These are phyloP conservation scores for Basipetospora chlamydospora DNA, from an alignment of 2,329 filamentous ascomycete genomes.

Conservation along the genomic window DNA sequence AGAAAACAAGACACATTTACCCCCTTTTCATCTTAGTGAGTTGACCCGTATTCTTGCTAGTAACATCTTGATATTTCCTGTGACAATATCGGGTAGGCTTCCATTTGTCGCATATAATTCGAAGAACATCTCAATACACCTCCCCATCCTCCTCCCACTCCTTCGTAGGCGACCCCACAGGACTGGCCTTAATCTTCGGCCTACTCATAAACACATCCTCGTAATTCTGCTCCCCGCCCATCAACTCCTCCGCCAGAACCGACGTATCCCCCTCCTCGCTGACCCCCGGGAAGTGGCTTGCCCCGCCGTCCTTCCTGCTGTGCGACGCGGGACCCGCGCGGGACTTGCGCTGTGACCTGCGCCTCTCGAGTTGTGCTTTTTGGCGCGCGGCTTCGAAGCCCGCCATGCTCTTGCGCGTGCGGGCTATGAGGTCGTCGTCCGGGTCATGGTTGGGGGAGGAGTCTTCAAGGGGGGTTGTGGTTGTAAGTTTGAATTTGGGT, in stretches of 20 bases:
- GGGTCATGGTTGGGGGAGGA: conserved; percentile 11
- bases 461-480: conserved; percentile 7
- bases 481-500: conserved; percentile 10
- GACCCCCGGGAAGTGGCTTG: conserved; percentile 13
- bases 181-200: conserved; percentile 67
- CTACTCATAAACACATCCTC: conserved; percentile 74
- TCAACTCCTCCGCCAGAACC: conserved; percentile 52
- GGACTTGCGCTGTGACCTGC: conserved; percentile 33
- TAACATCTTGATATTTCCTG: no score
- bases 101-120: no score
- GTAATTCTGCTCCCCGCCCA: conserved; percentile 56
- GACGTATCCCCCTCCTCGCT: conserved; percentile 29
- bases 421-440: conserved; percentile 37
- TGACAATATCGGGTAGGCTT: no score
- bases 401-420: conserved; percentile 47
- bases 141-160: conserved; percentile 17
- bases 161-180: conserved; percentile 36
- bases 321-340: not conserved
- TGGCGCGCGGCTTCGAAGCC: conserved; percentile 46
- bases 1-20: no score
- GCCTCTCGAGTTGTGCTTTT: conserved; percentile 43
- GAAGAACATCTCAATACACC: no score
- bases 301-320: not conserved
- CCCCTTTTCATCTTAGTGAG: no score
- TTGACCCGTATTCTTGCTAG: no score